These are phyloP conservation scores for Trametes sp. DNA, from an alignment of 1,284 basidiomycete species.

Conservation along the genomic window DNA sequence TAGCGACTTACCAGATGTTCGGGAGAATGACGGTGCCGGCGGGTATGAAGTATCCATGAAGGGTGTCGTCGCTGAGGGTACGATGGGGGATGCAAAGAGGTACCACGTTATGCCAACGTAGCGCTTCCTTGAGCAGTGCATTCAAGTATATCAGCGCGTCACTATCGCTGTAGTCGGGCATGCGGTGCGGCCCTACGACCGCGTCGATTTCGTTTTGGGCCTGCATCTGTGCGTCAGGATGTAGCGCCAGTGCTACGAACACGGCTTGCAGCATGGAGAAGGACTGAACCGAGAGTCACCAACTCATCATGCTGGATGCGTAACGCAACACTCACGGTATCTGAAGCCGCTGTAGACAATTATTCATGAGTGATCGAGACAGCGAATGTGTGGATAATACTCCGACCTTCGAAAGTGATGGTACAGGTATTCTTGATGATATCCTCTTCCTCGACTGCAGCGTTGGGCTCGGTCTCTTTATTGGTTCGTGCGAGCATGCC, in stretches of 20 bases:
- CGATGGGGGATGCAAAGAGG: conserved; percentile 19
- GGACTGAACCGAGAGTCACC: background rate
- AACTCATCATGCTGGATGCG: conserved; percentile 21
- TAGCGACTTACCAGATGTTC: conserved; percentile 33
- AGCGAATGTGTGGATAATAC: too few species aligned
- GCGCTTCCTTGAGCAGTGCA: conserved; percentile 43
- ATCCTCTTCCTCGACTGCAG: background rate
- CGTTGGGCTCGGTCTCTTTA: background rate
- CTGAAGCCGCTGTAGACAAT: conserved; percentile 15
- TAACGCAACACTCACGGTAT: conserved; percentile 25
- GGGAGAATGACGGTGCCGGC: conserved; percentile 31
- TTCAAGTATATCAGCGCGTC: conserved; percentile 41
- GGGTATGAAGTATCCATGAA: conserved; percentile 32
- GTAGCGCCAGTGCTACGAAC: conserved; percentile 41
- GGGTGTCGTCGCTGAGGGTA: conserved; percentile 16
- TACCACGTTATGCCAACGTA: conserved; percentile 20
- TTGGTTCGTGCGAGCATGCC: background rate
- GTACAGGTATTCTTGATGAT: conserved; percentile 10
- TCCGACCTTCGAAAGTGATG: conserved; percentile 20
- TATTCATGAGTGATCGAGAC: conserved; percentile 3
- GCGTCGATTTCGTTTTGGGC: conserved; percentile 45
- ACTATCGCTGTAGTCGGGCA: conserved; percentile 43
- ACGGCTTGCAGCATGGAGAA: conserved; percentile 28
- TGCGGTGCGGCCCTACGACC: conserved; percentile 38
- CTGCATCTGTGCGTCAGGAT: conserved; percentile 41